Evolutionary conservation across 2,329 filamentous ascomycete species (phyloP).

Genomic region (Fusarium foetens): DNA sequence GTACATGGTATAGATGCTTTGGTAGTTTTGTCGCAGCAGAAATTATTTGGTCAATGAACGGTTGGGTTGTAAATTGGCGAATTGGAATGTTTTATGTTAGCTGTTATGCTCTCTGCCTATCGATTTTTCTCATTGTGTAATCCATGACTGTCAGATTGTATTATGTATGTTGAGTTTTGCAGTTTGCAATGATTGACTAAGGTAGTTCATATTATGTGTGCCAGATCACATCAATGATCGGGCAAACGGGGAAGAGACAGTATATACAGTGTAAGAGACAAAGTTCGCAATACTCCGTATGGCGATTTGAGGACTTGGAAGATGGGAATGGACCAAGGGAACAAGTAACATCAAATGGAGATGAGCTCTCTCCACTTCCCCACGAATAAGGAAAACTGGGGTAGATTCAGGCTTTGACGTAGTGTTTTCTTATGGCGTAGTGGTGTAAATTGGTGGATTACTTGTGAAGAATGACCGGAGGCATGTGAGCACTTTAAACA

Average conservation of each 20-base stretch:
- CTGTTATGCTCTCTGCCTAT: background rate
- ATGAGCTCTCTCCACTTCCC: constrained; percentile 32
- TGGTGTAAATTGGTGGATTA: background rate
- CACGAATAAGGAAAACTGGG: constrained; percentile 16
- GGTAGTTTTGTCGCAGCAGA: constrained; percentile 22
- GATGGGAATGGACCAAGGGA: constrained; percentile 3
- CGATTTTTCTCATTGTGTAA: background rate
- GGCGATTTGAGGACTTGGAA: background rate
- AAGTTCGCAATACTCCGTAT: background rate
- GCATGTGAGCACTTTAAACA: background rate
- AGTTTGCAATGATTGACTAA: background rate
- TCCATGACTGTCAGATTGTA: background rate
- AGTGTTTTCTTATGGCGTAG: background rate
- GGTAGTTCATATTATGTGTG: background rate
- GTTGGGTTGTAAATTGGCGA: constrained; percentile 27
- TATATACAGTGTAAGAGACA: background rate
- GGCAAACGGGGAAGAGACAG: background rate
- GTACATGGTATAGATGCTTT: constrained; percentile 34
- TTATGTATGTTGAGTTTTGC: background rate
- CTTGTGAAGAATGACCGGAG: background rate
- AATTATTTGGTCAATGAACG: constrained; percentile 10
- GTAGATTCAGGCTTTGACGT: background rate
- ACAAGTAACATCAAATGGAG: background rate
- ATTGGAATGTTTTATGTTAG: constrained; percentile 25
- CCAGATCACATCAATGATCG: background rate